Conservation (phyloP, 2,329 filamentous ascomycete species). For the Thermothelomyces thermophilus region DNA sequence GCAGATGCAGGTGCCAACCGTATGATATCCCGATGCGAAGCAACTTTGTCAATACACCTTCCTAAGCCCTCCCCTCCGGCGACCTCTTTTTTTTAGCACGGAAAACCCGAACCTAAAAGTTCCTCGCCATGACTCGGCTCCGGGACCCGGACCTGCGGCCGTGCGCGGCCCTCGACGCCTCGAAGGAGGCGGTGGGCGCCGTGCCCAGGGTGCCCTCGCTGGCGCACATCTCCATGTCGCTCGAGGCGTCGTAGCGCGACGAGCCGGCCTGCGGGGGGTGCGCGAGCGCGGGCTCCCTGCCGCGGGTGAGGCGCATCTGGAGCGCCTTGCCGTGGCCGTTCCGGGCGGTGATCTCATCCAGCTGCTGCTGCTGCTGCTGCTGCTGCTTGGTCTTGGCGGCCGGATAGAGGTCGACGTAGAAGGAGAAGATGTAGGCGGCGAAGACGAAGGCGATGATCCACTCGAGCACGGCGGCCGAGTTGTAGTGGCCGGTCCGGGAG, state of each 20-base stretch:
- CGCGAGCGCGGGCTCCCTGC: background rate
- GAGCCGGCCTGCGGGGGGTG: background rate
- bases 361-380: background rate
- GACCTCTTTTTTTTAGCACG: too few relatives aligned
- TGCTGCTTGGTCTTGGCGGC: constrained; percentile 51
- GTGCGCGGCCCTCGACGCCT: background rate
- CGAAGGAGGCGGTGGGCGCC: background rate
- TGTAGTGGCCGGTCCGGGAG: constrained; percentile 43
- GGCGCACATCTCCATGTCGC: constrained; percentile 18
- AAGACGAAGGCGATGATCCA: constrained; percentile 76
- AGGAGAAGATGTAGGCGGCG: constrained; percentile 80
- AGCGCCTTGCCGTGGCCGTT: background rate
- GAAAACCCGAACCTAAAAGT: constrained; percentile 8
- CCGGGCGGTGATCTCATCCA: too few relatives aligned
- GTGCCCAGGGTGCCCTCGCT: background rate
- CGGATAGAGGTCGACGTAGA: constrained; percentile 80
- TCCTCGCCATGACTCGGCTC: constrained; percentile 7
- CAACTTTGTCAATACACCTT: too few relatives aligned
- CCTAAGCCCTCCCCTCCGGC: too few relatives aligned
- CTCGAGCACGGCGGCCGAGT: constrained; percentile 72
- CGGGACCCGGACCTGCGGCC: constrained; percentile 1
- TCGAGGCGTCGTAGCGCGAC: background rate
- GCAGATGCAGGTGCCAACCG: too few relatives aligned
- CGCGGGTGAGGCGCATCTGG: background rate
- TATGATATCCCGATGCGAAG: too few relatives aligned